Base-by-base conservation (phyloP, 2,329 filamentous ascomycete genomes). In the Plenodomus biglobosus region DNA sequence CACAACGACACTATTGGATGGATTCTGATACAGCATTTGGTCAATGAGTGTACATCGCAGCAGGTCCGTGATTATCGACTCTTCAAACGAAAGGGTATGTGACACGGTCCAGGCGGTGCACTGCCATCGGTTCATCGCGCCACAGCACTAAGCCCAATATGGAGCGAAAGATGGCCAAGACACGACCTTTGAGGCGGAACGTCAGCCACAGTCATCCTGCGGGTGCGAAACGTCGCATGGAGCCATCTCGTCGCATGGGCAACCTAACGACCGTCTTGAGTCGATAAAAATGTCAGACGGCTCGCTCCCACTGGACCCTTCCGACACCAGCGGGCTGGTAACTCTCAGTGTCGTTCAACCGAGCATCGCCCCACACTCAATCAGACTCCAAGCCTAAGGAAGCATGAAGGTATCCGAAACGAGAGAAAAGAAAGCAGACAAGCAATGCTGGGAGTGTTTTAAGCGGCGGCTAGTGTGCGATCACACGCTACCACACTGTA, bases 371-470 rank as follows among this genome's bases (percentile, higher is more conserved):
- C 27, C 13, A 11, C 11, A 11, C 6, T 8, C 27, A 10, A 32
- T 32, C 27, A 32, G 8, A 32, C 13, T 15, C 8, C 6, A 15
- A 15, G 11, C 13, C 13, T 32, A 11, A 15, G 6, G 17, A 27
- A 46, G 22, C 30, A 56, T 53, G 48, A 50, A 42, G 47, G 32
- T 44, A 10, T 16, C 53, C 42, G 48, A 50, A 56, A 53, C 37
- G 7, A 57, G 55, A 47, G 52, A 57, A 48, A 37, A 49, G 16
- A 62, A 58, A 48, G 59, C 64, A 46, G 56, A 44, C 2, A 59
- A 62, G 1, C 67, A 69, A 54, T 70, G 66, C 47, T 70, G 66
- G 67, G 66, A 64, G 20, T 70, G 67, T 42, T 52, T 66, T 19
- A 65, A 62, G 41, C 58, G 65, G 13, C 58, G 67, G 1, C 48